These are phyloP conservation scores for Neopestalotiopsis sp. DNA, from an alignment of 2,329 filamentous ascomycete genomes.

Conservation along the genomic window DNA sequence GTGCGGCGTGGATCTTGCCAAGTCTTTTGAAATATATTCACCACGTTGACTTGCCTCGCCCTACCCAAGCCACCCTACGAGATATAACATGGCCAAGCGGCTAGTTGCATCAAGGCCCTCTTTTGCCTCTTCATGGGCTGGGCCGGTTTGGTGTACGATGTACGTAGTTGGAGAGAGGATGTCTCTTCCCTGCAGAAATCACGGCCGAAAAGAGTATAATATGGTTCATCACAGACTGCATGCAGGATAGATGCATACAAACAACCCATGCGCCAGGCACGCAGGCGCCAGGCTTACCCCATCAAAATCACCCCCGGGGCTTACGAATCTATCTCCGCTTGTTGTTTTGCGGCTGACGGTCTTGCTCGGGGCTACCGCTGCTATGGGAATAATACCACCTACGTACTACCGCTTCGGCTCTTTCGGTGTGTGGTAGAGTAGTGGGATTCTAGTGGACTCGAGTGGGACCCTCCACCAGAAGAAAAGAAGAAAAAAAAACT, in stretches of 20 bases:
- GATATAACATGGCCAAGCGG: background rate
- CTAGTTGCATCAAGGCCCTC: background rate
- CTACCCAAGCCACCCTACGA: background rate
- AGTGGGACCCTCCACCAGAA: background rate
- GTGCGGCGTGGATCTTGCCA: slow-evolving; percentile 14
- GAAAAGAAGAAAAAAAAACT: background rate
- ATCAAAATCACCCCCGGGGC: background rate
- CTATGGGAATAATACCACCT: background rate
- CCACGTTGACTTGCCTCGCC: background rate
- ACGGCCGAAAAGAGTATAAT: no score
- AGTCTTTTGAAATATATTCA: slow-evolving; percentile 12
- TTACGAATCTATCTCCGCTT: slow-evolving; percentile 10
- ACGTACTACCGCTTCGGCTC: background rate
- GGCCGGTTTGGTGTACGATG: no score
- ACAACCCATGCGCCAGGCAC: background rate
- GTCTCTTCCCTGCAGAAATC: background rate
- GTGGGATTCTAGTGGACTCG: background rate
- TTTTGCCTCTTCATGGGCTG: no score
- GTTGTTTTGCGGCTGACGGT: slow-evolving; percentile 6
- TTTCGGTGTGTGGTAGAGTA: background rate
- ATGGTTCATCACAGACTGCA: no score
- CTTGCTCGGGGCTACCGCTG: background rate
- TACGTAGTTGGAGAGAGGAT: background rate
- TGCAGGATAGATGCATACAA: background rate
- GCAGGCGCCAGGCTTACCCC: background rate